Conservation (phyloP, 176 grass and related monocot species). For the Areca catechu region DNA sequence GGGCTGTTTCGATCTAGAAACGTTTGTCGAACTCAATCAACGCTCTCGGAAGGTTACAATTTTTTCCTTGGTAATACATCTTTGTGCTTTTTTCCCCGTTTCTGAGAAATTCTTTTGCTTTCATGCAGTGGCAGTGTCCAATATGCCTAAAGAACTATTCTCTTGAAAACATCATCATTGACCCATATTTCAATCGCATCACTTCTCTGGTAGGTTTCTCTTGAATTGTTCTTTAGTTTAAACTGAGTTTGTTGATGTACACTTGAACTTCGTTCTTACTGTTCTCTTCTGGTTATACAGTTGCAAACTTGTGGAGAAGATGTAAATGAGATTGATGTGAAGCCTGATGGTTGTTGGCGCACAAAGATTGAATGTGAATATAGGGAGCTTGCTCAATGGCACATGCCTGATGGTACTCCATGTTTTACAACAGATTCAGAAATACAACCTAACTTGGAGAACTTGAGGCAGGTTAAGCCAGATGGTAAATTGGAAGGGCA, state of each 20-base stretch:
- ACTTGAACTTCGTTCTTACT: slow-evolving; percentile 18
- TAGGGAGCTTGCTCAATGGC: slow-evolving; percentile 66
- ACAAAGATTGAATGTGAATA: slow-evolving; percentile 42
- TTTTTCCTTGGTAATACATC: slow-evolving; percentile 3
- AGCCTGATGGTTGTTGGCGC: slow-evolving; percentile 83
- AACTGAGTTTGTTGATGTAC: too few species aligned
- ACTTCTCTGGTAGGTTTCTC: slow-evolving; percentile 60
- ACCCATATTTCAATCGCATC: slow-evolving; percentile 93
- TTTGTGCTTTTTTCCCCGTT: slow-evolving; percentile 5
- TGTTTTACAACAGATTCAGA: slow-evolving; percentile 23
- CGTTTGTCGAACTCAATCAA: slow-evolving; percentile 77
- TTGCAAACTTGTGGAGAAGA: slow-evolving; percentile 56
- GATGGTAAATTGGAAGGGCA: slow-evolving; percentile 22
- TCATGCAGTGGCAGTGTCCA: slow-evolving; percentile 91
- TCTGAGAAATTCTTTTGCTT: slow-evolving; percentile 6
- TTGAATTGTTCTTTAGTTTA: not conserved
- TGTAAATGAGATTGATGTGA: slow-evolving; percentile 65
- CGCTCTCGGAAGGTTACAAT: slow-evolving; percentile 69
- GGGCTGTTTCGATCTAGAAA: slow-evolving; percentile 94
- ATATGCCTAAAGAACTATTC: slow-evolving; percentile 87
- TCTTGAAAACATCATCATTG: slow-evolving; percentile 67
- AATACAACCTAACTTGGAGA: slow-evolving; percentile 12
- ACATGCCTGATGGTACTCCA: slow-evolving; percentile 76
- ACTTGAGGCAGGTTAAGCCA: slow-evolving; percentile 37
- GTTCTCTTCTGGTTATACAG: slow-evolving; percentile 36